These are phyloP conservation scores for Chaetomiaceae sp. DNA, from an alignment of 2,329 filamentous ascomycete species.

Conservation along the genomic window DNA sequence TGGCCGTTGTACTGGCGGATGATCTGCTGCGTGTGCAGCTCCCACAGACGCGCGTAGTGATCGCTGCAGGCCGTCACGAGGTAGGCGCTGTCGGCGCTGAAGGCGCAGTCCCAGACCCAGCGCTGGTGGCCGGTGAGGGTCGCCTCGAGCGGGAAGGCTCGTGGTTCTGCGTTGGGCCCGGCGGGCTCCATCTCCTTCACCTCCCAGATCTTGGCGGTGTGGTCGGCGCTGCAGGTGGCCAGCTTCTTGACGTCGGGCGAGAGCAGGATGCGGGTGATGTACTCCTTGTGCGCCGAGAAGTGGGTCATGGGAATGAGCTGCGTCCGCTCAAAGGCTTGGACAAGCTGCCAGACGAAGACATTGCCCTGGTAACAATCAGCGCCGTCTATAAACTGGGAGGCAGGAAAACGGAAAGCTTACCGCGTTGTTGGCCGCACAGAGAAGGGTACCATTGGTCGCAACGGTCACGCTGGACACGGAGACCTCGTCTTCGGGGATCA, in stretches of 20 bases:
- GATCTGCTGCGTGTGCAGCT: slow-evolving; percentile 78
- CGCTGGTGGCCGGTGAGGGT: slow-evolving; percentile 86
- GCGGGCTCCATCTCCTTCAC: slow-evolving; percentile 63
- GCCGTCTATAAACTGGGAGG: background rate
- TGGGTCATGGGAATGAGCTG: slow-evolving; percentile 81
- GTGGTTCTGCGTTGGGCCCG: slow-evolving; percentile 35
- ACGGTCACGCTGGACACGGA: slow-evolving; percentile 93
- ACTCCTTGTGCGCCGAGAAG: slow-evolving; percentile 86
- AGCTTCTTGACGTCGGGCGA: slow-evolving; percentile 92
- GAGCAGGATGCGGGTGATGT: slow-evolving; percentile 85
- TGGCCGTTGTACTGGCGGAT: slow-evolving; percentile 95
- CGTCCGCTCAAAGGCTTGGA: slow-evolving; percentile 76
- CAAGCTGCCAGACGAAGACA: slow-evolving; percentile 94
- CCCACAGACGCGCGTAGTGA: slow-evolving; percentile 90
- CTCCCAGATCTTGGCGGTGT: slow-evolving; percentile 94
- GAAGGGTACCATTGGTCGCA: slow-evolving; percentile 84
- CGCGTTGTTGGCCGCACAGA: slow-evolving; percentile 89
- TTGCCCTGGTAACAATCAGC: slow-evolving; percentile 60
- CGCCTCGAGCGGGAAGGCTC: slow-evolving; percentile 74
- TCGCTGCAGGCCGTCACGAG: slow-evolving; percentile 90
- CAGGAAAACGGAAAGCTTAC: slow-evolving; percentile 43
- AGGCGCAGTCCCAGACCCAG: slow-evolving; percentile 97
- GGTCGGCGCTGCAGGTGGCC: slow-evolving; percentile 88
- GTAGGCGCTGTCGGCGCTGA: slow-evolving; percentile 88
- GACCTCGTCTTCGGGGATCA: slow-evolving; percentile 94